A percentile compares a stretch with the other conserved stretches of the same genome.
Conservation (phyloP, 768 basidiomycete species). For the Serendipita vermifera region DNA sequence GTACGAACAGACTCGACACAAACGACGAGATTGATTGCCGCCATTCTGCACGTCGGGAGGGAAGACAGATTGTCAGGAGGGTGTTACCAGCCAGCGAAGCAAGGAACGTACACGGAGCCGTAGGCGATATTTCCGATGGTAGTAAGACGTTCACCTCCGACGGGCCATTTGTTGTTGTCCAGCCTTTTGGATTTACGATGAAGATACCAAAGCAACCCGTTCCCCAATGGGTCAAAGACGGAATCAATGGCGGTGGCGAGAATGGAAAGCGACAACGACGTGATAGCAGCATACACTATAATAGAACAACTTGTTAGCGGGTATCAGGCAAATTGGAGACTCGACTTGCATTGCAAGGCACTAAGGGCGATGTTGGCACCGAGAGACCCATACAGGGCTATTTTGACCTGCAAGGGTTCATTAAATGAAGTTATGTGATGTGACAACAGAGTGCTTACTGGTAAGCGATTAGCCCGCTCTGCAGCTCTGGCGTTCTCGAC, state of each 20-base stretch:
- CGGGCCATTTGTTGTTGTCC: constrained; percentile 82
- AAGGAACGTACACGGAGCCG: constrained; percentile 31
- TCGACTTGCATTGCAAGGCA: constrained; percentile 48
- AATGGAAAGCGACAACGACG: constrained; percentile 69
- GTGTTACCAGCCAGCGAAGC: not conserved
- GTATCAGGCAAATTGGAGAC: not conserved
- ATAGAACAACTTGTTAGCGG: not conserved
- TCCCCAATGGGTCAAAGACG: constrained; percentile 71
- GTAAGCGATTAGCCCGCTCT: constrained; percentile 50
- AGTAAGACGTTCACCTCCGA: constrained; percentile 79
- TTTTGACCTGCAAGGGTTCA: constrained; percentile 50
- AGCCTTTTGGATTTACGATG: constrained; percentile 58
- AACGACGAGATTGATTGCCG: constrained; percentile 79
- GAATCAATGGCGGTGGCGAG: constrained; percentile 87
- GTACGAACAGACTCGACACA: constrained; percentile 74
- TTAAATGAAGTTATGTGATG: not conserved
- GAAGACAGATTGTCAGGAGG: not conserved
- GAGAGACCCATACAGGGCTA: constrained; percentile 79
- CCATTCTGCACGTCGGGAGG: constrained; percentile 46
- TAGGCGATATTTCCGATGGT: constrained; percentile 84
- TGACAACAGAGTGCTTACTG: constrained; percentile 31
- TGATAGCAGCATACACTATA: constrained; percentile 83
- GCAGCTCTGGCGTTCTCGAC: constrained; percentile 66
- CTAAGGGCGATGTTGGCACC: constrained; percentile 60
- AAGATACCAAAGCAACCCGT: constrained; percentile 65